Evolutionary conservation across 2,329 filamentous ascomycete genomes (phyloP), one percentile per base, ranked within the genome.

Genomic region (Colletotrichum sp.): DNA sequence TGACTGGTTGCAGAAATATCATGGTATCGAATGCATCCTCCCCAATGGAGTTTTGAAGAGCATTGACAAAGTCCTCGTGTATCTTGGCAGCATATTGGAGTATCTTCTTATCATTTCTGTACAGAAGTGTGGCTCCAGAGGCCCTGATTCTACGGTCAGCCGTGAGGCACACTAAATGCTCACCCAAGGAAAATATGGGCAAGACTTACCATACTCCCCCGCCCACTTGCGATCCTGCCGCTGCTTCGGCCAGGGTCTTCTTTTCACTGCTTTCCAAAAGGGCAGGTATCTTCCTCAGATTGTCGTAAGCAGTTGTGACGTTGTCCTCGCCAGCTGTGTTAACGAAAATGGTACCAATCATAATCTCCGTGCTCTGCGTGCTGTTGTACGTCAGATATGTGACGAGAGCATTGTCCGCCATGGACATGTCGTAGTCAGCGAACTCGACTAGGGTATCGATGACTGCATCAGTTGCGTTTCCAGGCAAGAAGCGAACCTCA

Each of bases 1-100:
- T 73, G 39, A 87, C 82, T 8, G 86, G 83, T 75, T 88, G 87
- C 71, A 85, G 83, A 24, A 82, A 79, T 4, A 85, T 67, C 44
- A 78, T 80, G 0, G 83, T 78, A 8, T 70, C 66, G 6, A 81
- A 60, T 6, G 49, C 55, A 6, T 30, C 67, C 13, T 49, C 66
- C 4, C 68, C 68, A 36, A 70, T 77, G 3, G 78, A 77, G 2
- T 36, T 70, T 3, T 68, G 75, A 3, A 83, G 75, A 9, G 67
- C 39, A 1, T 57, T 28, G 10, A 80, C 74, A 34, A 76, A 74
- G 8, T 68, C 71, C 34, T 83, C 78, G 62, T 77, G 83, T 15
- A 81, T 68, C 15, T 78, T 36, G 2, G 81, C 73, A 4, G 82
- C 77, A 26, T 82, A 79, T 8, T 79, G 39, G 28, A 85, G 67